Base-by-base conservation (phyloP, 2,329 filamentous ascomycete species). In the Beauveria sp. region DNA sequence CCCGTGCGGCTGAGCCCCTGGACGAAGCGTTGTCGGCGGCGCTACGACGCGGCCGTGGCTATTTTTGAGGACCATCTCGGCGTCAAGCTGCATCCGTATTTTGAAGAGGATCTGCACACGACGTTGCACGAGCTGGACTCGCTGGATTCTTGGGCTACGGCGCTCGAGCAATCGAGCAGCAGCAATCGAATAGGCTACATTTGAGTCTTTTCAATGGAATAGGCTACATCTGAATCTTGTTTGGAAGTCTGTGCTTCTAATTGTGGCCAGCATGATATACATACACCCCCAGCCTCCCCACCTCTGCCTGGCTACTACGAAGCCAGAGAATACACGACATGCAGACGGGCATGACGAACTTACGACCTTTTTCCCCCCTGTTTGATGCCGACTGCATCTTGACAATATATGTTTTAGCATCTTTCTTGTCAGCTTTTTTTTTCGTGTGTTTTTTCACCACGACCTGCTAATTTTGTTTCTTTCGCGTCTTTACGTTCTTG, bases 21-120 rank as follows among this genome's bases (percentile, higher is more conserved):
- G 73, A 76, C 73, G 16, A 78, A 76, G 65, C 72, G 77, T 61
- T 79, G 76, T 61, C 71, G 73, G 26, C 72, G 76, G 53, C 71
- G 74, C 56, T 79, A 79, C 65, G 73, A 76, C 16, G 67, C 71
- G 3, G 71, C 73, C 3, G 69, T 74, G 9, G 67, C 71, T 45
- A 71, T 79, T 28, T 65, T 79, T 28, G 70, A 77, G 60, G 68
- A 75, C 58, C 73, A 77, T 54, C 70, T 72, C 14, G 73, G 72
- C 9, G 71, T 77, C 46, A 74, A 70, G 57, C 66, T 78, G 9
- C 66, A 73, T 12, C 70, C 75, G 3, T 78, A 79, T 63, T 79
- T 77, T 62, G 76, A 78, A 51, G 77, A 78, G 62, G 76, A 79
- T 58, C 76, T 77, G 65, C 77, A 79, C 51, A 74, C 71, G 3